Evolutionary conservation across 2,329 filamentous ascomycete genomes (phyloP), one percentile per base, ranked within the genome.

Genomic region (Colletotrichum cereale): DNA sequence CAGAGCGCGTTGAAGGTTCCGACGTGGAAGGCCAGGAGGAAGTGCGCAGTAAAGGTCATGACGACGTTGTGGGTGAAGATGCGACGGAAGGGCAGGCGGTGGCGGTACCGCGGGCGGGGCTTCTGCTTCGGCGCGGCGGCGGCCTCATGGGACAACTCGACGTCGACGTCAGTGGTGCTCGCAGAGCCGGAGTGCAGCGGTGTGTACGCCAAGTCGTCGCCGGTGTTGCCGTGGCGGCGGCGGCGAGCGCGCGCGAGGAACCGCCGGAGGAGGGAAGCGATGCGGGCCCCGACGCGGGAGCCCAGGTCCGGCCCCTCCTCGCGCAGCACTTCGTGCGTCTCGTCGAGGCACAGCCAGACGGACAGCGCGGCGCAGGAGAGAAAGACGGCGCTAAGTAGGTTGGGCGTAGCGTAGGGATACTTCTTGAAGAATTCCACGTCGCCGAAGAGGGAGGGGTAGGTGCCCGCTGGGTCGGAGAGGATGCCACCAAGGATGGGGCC

Each of bases 1-100:
- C 91, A 93, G 55, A 95, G 87, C 2, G 91, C 88, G 77, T 93
- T 92, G 83, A 94, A 95, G 36, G 92, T 91, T 71, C 91, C 92
- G 76, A 94, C 86, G 80, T 95, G 93, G 74, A 94, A 88, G 24
- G 90, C 88, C 58, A 94, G 86, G 70, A 94, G 86, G 75, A 91
- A 91, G 74, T 93, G 91, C 11, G 88, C 87, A n/a, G 91, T 74
- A 3, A 95, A 78, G 0, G 87, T 89, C 61, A 86, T 78, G 61
- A 78, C 74, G 24, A 90, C 86, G 68, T 89, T 89, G 57, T 81
- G 84, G 4, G 84, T 90, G 75, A 90, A 87, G 62, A 90, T 86
- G 31, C 82, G 83, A 2, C 83, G 80, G 78, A 90, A 90, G 0
- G 87, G 81, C 2, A 90, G 83, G 1, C 81, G 82, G 14, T 82